Percentiles rank a stretch among this genome's conserved stretches.
These are phyloP conservation scores for Marchantia polymorpha DNA, from an alignment of 225 moss, liverwort and hornwort genomes.

Conservation along the genomic window DNA sequence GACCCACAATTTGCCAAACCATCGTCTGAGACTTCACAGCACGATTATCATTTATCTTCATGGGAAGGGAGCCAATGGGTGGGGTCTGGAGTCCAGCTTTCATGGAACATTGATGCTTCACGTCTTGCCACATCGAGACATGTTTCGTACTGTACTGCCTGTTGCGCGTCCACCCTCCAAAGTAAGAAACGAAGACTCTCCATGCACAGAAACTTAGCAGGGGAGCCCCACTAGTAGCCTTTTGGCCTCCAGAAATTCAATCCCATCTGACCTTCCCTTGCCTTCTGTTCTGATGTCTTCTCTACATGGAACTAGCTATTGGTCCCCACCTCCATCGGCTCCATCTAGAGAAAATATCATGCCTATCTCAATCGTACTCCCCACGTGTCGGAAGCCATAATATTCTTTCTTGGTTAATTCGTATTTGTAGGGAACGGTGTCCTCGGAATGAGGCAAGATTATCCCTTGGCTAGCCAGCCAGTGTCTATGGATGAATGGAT, in stretches of 20 bases:
- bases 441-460: neutral
- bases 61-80: neutral
- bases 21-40: no score
- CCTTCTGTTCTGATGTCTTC: neutral
- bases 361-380: neutral
- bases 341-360: neutral
- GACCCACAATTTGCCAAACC: no score
- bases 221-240: neutral
- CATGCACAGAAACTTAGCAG: neutral
- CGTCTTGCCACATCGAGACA: neutral
- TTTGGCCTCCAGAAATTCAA: neutral
- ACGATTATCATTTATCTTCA: no score
- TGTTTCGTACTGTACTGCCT: neutral
- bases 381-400: neutral
- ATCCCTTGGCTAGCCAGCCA: neutral
- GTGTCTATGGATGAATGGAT: no score
- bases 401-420: neutral
- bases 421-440: neutral
- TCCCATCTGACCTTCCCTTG: neutral
- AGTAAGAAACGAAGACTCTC: neutral
- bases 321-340: neutral
- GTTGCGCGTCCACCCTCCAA: neutral
- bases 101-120: neutral
- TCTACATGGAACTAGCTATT: neutral
- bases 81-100: neutral